Base-by-base conservation (phyloP, 2,329 filamentous ascomycete species). In the Hymenoscyphus linearis region DNA sequence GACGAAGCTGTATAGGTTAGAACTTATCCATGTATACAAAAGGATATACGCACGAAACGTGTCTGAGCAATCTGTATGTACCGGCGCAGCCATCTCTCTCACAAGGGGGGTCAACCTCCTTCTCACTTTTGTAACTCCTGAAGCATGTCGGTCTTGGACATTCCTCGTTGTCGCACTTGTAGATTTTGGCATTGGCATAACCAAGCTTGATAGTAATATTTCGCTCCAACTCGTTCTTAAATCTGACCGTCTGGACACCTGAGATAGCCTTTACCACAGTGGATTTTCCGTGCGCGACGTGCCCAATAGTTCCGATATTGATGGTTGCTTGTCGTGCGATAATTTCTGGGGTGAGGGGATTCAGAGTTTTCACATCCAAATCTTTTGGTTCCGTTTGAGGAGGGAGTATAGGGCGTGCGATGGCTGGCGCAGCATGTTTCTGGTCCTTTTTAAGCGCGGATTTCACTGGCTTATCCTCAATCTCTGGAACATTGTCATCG, bases 161-260 rank as follows among this genome's bases (percentile, higher is more conserved):
- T 68, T 90, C 88, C 59, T 81, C 76, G 78, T 91, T 97, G 78
- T 97, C 91, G 78, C 95, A 99, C 83, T 97, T 91, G 87, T 98
- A 99, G 77, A 99, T 93, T 80, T 99, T 98, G 72, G 95, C 95
- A 77, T 99, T 99, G 76, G 95, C 95, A 77, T 99, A 99, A 76
- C 95, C 95, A 72, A 99, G 85, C 86, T 99, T 99, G 83, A 99
- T 99, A 73, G 95, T 99, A 74, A 99, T 99, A 78, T 99, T 99
- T 74, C 95, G 85, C 80, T 98, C 96, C 79, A 97, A 81, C 80
- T 99, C 95, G 81, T 98, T 99, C 89, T 99, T 99, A 84, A 99
- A 99, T 70, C 95, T 87, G 74, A 99, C 95, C 18, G 95, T 99
- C 84, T 99, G 95, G 66, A 99, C 95, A 65, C 95, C 95, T 1